Conservation (phyloP, 257 asterid species). For the Apocynum venetum region DNA sequence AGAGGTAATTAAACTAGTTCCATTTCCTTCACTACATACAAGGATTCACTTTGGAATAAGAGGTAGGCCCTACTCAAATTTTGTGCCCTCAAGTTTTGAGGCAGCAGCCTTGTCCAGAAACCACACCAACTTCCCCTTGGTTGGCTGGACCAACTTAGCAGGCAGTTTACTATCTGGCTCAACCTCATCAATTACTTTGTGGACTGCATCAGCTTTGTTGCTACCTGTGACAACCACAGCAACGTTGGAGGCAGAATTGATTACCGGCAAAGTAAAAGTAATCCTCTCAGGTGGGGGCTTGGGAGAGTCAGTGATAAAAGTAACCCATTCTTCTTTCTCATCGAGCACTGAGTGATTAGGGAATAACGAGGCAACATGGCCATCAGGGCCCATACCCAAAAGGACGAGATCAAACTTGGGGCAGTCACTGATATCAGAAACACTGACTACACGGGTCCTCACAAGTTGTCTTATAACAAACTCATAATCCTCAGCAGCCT, state of each 20-base stretch:
- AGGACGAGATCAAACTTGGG: constrained; percentile 67
- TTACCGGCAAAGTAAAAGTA: constrained; percentile 59
- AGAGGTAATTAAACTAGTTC: constrained; percentile 24
- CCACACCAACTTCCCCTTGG: constrained; percentile 73
- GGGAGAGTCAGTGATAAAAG: constrained; percentile 59
- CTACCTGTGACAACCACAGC: constrained; percentile 45
- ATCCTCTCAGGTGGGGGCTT: constrained; percentile 65
- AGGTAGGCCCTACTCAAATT: constrained; percentile 39
- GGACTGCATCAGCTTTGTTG: constrained; percentile 57
- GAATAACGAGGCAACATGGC: constrained; percentile 63
- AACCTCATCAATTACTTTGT: constrained; percentile 40
- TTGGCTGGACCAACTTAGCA: constrained; percentile 62
- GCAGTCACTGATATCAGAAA: constrained; percentile 46
- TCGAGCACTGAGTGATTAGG: constrained; percentile 41
- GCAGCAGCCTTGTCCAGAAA: constrained; percentile 74
- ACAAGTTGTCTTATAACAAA: constrained; percentile 80
- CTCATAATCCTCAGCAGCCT: constrained; percentile 84
- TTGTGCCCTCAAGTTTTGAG: constrained; percentile 45
- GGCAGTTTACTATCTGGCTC: constrained; percentile 48
- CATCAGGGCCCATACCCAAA: constrained; percentile 62
- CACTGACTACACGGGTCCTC: constrained; percentile 62
- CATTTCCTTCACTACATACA: constrained; percentile 40
- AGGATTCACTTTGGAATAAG: constrained; percentile 24
- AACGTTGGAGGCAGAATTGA: constrained; percentile 60
- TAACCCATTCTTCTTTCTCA: constrained; percentile 57